Base-by-base conservation (phyloP, 2,329 filamentous ascomycete species). In the Neonectria ditissima region DNA sequence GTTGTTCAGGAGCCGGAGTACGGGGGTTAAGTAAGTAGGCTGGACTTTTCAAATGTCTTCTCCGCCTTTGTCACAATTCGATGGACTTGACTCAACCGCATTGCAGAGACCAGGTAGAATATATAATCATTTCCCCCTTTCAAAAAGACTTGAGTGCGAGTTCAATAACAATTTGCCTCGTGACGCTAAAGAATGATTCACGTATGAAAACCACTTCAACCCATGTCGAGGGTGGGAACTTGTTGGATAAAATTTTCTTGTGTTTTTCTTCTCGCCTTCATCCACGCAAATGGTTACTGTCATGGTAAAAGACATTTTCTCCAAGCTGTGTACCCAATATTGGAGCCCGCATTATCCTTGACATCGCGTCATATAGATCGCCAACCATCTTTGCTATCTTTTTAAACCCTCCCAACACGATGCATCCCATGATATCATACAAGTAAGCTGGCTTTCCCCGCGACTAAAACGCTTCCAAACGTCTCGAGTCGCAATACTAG, bases 101-200 rank as follows among this genome's bases (percentile, higher is more conserved):
- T 63, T 53, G 63, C 61, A 65, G 66, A 62, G 54, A 56, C 59
- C 74, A 74, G 73, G 74, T 73, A 70, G 67, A 74, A 68, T 71
- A 69, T 59, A 70, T 69, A 70, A 69, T 73, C 59, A 51, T 66
- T 59, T 59, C 59, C 57, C 54, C 53, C 48, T 62, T 63, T 28
- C 44, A 7, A 26, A 54, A 18, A 20, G 22, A 9, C 43, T 8
- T 13, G 11, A 43, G 14, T 6, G 14, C 8, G 14, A n/a, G 7
- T n/a, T n/a, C 6, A 6, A 16, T 30, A 9, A 20, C 8, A n/a
- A 48, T 3, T 30, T 18, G 5, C 13, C 26, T 30, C 18, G 7
- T 3, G 13, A 26, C 2, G 28, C 10, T n/a, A 18, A 32, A 11
- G 14, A 32, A 28, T 41, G 37, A n/a, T 18, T 4, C n/a, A n/a